Evolutionary conservation across 306 rosid species (phyloP).

Genomic region (Sicyos edulis): DNA sequence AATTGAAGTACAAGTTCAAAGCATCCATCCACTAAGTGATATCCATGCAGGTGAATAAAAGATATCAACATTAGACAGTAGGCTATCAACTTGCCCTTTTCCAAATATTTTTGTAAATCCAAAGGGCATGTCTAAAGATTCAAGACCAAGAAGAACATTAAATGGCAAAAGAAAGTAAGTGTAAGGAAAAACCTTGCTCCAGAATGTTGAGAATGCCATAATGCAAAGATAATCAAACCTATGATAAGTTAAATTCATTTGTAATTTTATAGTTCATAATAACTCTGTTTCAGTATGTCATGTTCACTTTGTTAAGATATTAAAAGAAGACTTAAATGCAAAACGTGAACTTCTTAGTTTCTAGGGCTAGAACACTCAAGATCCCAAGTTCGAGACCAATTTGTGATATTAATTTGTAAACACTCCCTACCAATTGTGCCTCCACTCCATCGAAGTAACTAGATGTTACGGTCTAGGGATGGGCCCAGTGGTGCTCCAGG

Average conservation of each 20-base stretch:
- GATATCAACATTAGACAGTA: background rate
- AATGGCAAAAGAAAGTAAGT: background rate
- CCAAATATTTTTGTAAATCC: background rate
- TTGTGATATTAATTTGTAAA: too few relatives aligned
- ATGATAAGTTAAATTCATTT: background rate
- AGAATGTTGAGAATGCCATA: background rate
- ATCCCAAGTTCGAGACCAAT: too few relatives aligned
- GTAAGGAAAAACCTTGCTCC: background rate
- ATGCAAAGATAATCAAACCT: background rate
- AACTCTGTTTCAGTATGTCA: background rate
- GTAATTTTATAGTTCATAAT: background rate
- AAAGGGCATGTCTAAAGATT: background rate
- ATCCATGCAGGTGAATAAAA: background rate
- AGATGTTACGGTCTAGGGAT: too few relatives aligned
- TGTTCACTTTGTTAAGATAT: background rate
- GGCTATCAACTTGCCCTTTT: background rate
- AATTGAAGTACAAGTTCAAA: background rate
- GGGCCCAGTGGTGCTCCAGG: too few relatives aligned
- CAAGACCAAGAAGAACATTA: background rate
- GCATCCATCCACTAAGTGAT: background rate
- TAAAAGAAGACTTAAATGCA: slow-evolving; percentile 8
- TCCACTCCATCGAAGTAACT: too few relatives aligned
- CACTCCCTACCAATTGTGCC: too few relatives aligned
- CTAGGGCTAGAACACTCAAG: background rate
- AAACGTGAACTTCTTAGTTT: background rate